These are phyloP conservation scores for Colletotrichum incanum DNA, from an alignment of 2,329 filamentous ascomycete genomes.

Conservation along the genomic window DNA sequence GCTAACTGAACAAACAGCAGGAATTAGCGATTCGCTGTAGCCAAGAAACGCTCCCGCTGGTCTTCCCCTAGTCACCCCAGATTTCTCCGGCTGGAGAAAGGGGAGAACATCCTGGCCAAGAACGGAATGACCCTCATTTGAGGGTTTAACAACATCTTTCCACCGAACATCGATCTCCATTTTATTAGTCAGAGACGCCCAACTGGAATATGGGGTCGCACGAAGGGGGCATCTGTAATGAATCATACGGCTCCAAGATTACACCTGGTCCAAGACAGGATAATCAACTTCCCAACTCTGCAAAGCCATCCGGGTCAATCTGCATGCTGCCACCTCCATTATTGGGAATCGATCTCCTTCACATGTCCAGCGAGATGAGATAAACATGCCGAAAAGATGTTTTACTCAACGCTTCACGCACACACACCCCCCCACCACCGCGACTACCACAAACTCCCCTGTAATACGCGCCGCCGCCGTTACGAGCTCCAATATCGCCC, in stretches of 20 bases:
- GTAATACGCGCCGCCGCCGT: conserved; percentile 20
- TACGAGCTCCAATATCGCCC: conserved; percentile 9
- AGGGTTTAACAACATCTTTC: neutral
- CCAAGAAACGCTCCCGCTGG: conserved; percentile 21
- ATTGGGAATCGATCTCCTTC: conserved; percentile 29
- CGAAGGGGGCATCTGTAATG: neutral
- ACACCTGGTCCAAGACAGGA: conserved; percentile 3
- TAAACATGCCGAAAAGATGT: conserved; percentile 5
- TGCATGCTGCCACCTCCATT: conserved; percentile 26
- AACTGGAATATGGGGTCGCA: neutral
- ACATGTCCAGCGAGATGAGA: conserved; percentile 30
- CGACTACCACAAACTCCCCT: neutral
- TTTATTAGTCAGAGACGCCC: no score
- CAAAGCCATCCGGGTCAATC: conserved; percentile 1
- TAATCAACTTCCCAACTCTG: conserved; percentile 19
- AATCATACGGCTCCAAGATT: conserved; percentile 14
- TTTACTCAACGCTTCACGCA: neutral
- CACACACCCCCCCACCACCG: neutral
- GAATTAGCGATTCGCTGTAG: neutral
- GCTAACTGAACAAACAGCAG: neutral
- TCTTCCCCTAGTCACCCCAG: conserved; percentile 27
- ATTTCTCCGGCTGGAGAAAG: neutral
- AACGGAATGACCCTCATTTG: neutral
- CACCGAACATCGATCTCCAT: neutral
- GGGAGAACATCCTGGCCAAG: neutral